These are phyloP conservation scores for Areca catechu DNA, from an alignment of 176 grass and related monocot genomes.

Conservation along the genomic window DNA sequence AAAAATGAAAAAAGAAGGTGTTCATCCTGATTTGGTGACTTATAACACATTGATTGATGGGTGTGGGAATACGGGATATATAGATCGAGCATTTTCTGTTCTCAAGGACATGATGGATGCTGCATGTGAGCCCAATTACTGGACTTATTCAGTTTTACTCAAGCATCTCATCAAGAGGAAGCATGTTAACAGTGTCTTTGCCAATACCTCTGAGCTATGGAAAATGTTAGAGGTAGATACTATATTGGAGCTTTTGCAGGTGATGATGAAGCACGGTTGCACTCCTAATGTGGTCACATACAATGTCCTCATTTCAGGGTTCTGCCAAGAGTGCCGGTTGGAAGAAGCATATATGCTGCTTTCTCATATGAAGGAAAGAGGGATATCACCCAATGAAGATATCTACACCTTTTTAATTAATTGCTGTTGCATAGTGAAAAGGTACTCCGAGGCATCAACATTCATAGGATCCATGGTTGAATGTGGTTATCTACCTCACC, in stretches of 20 bases:
- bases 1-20: constrained; percentile 32
- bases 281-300: constrained; percentile 26
- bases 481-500: constrained; percentile 34
- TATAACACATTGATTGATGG: constrained; percentile 55
- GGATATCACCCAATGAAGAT: constrained; percentile 29
- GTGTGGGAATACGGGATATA: constrained; percentile 29
- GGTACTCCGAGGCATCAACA: constrained; percentile 28
- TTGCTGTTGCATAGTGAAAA: constrained; percentile 43
- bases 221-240: constrained; percentile 31
- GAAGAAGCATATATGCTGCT: constrained; percentile 37
- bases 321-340: constrained; percentile 32
- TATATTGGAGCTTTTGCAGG: constrained; percentile 36
- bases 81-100: constrained; percentile 31
- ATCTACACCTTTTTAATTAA: constrained; percentile 28
- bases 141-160: constrained; percentile 41
- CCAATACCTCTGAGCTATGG: constrained; percentile 26
- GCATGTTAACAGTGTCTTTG: constrained; percentile 9
- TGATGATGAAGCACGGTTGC: constrained; percentile 25
- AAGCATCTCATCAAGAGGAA: constrained; percentile 43
- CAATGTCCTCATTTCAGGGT: constrained; percentile 26
- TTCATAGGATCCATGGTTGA: constrained; percentile 37
- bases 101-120: constrained; percentile 44
- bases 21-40: constrained; percentile 29
- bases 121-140: constrained; percentile 37
- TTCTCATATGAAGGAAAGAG: constrained; percentile 38